Evolutionary conservation across 2,329 filamentous ascomycete genomes (phyloP).

Genomic region (Bertia moriformis): DNA sequence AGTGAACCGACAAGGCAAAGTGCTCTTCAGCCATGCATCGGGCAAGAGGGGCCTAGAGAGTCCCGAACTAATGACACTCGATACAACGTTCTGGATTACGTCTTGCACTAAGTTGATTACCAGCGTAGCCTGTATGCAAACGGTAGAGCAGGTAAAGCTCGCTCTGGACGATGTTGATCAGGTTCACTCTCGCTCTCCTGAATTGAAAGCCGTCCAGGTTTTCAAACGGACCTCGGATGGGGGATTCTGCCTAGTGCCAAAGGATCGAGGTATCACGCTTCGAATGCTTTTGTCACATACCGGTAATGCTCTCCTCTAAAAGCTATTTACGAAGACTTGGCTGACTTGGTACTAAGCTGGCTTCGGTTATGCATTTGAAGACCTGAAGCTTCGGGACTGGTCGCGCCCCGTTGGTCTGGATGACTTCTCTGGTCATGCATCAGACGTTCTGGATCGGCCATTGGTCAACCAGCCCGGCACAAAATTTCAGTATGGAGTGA

Average conservation of each 20-base stretch:
- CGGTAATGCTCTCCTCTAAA: slow-evolving; percentile 6
- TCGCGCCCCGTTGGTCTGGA: slow-evolving; percentile 33
- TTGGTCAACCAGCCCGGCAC: slow-evolving; percentile 50
- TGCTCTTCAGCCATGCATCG: not conserved
- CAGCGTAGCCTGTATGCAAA: slow-evolving; percentile 20
- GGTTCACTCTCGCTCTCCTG: slow-evolving; percentile 16
- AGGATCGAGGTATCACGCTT: slow-evolving; percentile 34
- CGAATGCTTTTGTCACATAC: slow-evolving; percentile 40
- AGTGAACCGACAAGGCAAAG: too few relatives aligned
- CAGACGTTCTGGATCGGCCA: slow-evolving; percentile 34
- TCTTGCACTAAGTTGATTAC: slow-evolving; percentile 23
- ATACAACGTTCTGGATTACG: slow-evolving; percentile 17
- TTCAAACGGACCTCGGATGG: slow-evolving; percentile 21
- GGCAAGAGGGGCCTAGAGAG: slow-evolving; percentile 8
- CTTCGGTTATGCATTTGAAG: slow-evolving; percentile 41
- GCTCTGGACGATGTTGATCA: slow-evolving; percentile 14
- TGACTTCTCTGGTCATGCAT: slow-evolving; percentile 37
- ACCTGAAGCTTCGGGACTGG: slow-evolving; percentile 29
- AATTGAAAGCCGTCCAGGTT: slow-evolving; percentile 31
- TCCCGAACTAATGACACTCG: slow-evolving; percentile 9
- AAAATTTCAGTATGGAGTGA: slow-evolving; percentile 44
- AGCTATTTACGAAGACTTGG: not conserved
- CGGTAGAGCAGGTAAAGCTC: slow-evolving; percentile 19
- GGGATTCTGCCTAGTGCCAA: slow-evolving; percentile 21
- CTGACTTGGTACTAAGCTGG: slow-evolving; percentile 24